A percentile compares a stretch with the other conserved stretches of the same genome.
Evolutionary conservation across 371 early-diverging fungal genomes (phyloP).

Genomic region (Zychaea mexicana): DNA sequence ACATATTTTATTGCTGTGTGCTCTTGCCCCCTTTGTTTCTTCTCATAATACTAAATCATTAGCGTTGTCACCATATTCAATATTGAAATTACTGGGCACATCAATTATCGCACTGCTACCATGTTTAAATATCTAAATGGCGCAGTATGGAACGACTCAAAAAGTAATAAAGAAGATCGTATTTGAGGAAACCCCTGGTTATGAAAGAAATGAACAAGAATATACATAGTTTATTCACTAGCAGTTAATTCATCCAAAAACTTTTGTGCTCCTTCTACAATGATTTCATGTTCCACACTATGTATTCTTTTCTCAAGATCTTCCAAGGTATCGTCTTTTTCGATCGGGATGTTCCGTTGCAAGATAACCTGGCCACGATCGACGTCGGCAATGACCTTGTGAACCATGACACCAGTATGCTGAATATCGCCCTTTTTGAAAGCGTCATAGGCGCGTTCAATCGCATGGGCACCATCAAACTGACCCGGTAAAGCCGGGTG

Average conservation of each 20-base stretch:
- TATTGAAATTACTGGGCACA: no score
- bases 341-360: constrained; percentile 75
- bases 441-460: constrained; percentile 90
- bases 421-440: constrained; percentile 73
- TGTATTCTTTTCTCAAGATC: constrained; percentile 89
- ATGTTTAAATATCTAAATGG: no score
- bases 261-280: constrained; percentile 68
- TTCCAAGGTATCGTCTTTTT: constrained; percentile 74
- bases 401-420: constrained; percentile 96
- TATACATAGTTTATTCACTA: constrained; percentile 8
- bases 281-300: constrained; percentile 80
- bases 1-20: no score
- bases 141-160: no score
- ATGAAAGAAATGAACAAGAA: no score
- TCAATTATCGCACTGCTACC: no score
- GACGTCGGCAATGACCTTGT: constrained; percentile 93
- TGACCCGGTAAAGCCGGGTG: constrained; percentile 96
- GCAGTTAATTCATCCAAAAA: constrained; percentile 32
- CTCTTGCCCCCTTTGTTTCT: no score
- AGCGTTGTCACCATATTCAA: no score
- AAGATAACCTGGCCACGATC: constrained; percentile 92
- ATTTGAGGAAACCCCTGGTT: no score
- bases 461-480: constrained; percentile 95
- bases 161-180: no score
- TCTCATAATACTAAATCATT: no score